Conservation (phyloP, 306 rosid species). For the Ziziphus jujuba region DNA sequence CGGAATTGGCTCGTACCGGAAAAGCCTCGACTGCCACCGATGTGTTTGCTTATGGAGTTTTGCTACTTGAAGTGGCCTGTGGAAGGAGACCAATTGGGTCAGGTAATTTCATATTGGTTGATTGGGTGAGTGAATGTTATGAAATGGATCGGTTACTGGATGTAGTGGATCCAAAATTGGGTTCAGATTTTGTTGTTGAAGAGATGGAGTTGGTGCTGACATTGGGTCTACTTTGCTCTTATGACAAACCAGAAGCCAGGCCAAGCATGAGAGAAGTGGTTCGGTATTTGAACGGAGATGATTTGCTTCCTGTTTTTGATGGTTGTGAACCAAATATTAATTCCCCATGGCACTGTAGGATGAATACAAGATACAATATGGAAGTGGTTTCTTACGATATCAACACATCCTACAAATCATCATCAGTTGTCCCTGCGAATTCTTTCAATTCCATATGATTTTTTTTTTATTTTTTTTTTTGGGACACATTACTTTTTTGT, state of each 20-base stretch:
- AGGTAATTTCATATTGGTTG: slow-evolving; percentile 48
- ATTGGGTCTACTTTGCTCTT: slow-evolving; percentile 60
- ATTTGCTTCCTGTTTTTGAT: slow-evolving; percentile 37
- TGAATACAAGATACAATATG: slow-evolving; percentile 30
- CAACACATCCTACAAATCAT: too few species aligned
- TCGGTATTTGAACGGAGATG: slow-evolving; percentile 50
- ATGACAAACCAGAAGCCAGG: slow-evolving; percentile 44
- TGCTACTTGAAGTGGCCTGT: slow-evolving; percentile 64
- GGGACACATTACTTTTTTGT: too few species aligned
- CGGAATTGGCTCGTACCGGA: slow-evolving; percentile 63
- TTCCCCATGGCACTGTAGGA: slow-evolving; percentile 15
- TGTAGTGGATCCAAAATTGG: slow-evolving; percentile 48
- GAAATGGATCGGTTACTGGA: slow-evolving; percentile 30
- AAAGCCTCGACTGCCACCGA: slow-evolving; percentile 52
- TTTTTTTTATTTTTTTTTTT: too few species aligned
- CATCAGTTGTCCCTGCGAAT: slow-evolving; percentile 21
- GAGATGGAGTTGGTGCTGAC: slow-evolving; percentile 61
- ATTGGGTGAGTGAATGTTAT: slow-evolving; percentile 53
- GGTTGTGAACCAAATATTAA: slow-evolving; percentile 26
- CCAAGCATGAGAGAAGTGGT: slow-evolving; percentile 61
- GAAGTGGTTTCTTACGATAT: slow-evolving; percentile 13
- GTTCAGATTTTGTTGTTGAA: slow-evolving; percentile 32
- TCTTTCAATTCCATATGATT: slow-evolving; percentile 34
- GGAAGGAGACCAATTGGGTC: slow-evolving; percentile 52
- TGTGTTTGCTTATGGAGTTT: slow-evolving; percentile 63